Conservation (phyloP, 352 stramenopile species). For the Pythium utonaiense region DNA sequence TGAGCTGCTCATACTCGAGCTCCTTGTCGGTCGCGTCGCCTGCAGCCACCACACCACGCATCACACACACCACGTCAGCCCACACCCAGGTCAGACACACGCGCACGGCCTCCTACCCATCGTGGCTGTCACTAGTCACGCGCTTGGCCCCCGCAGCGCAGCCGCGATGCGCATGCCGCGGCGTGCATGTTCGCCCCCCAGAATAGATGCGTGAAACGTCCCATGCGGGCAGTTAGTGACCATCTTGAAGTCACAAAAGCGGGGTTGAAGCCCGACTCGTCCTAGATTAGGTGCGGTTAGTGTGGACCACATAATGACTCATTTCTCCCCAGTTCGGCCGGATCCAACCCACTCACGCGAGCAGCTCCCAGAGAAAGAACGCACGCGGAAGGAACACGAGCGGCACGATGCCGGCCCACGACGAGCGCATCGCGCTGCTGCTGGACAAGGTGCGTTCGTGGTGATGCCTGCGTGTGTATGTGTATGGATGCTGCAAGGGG, state of each 20-base stretch:
- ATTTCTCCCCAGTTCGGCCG: neutral
- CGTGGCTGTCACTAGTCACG: neutral
- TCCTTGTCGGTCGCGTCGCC: constrained; percentile 20
- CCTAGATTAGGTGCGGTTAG: neutral
- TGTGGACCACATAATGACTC: constrained; percentile 21
- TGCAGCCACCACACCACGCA: neutral
- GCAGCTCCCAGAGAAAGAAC: neutral
- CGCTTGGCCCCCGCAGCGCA: neutral
- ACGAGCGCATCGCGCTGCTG: constrained; percentile 75
- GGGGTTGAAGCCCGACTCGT: neutral
- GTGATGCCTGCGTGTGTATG: neutral
- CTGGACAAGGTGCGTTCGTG: constrained; percentile 64
- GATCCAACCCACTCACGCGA: constrained; percentile 21
- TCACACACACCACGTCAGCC: neutral
- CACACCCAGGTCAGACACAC: neutral
- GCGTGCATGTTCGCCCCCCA: constrained; percentile 4
- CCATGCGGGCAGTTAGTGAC: constrained; percentile 8
- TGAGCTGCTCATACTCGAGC: constrained; percentile 48
- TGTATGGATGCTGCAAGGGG: neutral
- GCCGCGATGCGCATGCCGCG: neutral
- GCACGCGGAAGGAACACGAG: constrained; percentile 4
- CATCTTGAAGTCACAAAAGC: constrained; percentile 24
- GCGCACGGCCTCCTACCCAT: neutral
- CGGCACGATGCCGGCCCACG: constrained; percentile 56
- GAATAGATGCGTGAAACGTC: constrained; percentile 15